Percentiles rank a stretch among this genome's conserved stretches.
Conservation (phyloP, 2,329 filamentous ascomycete species). For the Lasiodiplodia sp. region DNA sequence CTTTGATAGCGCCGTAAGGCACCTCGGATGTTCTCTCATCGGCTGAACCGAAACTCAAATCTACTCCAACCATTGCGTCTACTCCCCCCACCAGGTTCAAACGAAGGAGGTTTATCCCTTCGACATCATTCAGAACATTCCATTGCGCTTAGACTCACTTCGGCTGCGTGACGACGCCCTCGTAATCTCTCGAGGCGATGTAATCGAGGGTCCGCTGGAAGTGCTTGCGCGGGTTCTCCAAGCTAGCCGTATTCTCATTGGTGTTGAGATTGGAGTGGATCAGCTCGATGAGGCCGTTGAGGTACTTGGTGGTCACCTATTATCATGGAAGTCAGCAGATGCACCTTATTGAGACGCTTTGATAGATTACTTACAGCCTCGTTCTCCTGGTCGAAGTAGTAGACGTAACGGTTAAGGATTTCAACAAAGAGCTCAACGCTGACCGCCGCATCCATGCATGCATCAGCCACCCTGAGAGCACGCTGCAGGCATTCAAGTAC, state of each 20-base stretch:
- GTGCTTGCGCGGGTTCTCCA: slow-evolving; percentile 91
- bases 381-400: slow-evolving; percentile 99
- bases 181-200: slow-evolving; percentile 89
- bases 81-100: background rate
- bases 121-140: background rate
- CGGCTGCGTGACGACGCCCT: slow-evolving; percentile 80
- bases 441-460: slow-evolving; percentile 97
- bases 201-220: slow-evolving; percentile 96
- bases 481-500: slow-evolving; percentile 96
- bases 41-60: background rate
- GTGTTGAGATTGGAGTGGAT: slow-evolving; percentile 95
- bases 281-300: slow-evolving; percentile 96
- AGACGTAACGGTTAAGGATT: slow-evolving; percentile 97
- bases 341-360: background rate
- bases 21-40: background rate
- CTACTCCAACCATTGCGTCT: background rate
- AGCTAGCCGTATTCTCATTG: slow-evolving; percentile 79
- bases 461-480: slow-evolving; percentile 93
- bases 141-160: slow-evolving; percentile 47
- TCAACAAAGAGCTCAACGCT: slow-evolving; percentile 98
- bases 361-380: slow-evolving; percentile 72
- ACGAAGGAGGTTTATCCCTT: background rate
- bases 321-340: background rate
- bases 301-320: slow-evolving; percentile 90
- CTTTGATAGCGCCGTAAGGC: background rate